Evolutionary conservation across 228 moss, liverwort and hornwort genomes (phyloP).

Genomic region (Sphagnum fallax): DNA sequence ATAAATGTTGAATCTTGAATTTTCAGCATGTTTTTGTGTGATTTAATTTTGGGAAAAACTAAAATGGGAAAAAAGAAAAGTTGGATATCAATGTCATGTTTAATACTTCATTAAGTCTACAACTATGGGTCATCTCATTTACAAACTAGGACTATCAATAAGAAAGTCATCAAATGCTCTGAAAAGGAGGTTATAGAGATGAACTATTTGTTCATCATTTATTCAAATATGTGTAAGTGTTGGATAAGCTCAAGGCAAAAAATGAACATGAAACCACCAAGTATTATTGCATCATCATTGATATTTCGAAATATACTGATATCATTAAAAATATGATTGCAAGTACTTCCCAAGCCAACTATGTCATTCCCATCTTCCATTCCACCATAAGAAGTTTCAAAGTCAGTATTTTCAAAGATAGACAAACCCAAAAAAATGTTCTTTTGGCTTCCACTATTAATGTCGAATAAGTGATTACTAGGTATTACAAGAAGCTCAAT

Average conservation of each 20-base stretch:
- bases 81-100: constrained; percentile 82
- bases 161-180: constrained; percentile 85
- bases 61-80: constrained; percentile 95
- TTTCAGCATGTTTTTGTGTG: too few relatives aligned
- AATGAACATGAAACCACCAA: constrained; percentile 67
- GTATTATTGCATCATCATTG: constrained; percentile 84
- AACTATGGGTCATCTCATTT: constrained; percentile 76
- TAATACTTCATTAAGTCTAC: constrained; percentile 87
- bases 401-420: constrained; percentile 64
- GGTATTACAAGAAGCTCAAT: constrained; percentile 45
- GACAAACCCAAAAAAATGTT: constrained; percentile 79
- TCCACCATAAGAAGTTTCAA: constrained; percentile 60
- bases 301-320: constrained; percentile 68
- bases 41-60: too few relatives aligned
- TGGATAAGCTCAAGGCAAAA: constrained; percentile 85
- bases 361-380: constrained; percentile 46
- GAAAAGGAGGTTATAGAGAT: constrained; percentile 91
- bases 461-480: constrained; percentile 88
- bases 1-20: too few relatives aligned
- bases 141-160: constrained; percentile 87
- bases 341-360: constrained; percentile 31
- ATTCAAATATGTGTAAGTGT: constrained; percentile 90
- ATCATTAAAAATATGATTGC: constrained; percentile 29
- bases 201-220: constrained; percentile 58
- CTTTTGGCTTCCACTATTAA: constrained; percentile 68